Evolutionary conservation across 306 rosid species (phyloP).

Genomic region (Sicyos edulis): DNA sequence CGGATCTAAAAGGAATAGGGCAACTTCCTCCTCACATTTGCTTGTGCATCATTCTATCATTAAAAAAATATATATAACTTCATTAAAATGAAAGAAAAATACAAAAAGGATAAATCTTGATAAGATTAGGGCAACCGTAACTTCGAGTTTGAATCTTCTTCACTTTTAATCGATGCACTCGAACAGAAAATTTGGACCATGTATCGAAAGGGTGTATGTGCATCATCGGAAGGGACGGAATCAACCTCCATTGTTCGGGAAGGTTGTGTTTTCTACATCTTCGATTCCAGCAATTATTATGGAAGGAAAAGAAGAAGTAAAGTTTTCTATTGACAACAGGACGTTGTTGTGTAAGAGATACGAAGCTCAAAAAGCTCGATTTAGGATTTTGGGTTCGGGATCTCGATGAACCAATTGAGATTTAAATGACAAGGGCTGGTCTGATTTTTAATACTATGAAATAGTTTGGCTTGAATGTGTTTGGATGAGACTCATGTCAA

Average conservation of each 20-base stretch:
- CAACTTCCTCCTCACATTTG: too few relatives aligned
- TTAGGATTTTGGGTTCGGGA: background rate
- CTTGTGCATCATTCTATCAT: too few relatives aligned
- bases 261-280: conserved; percentile 29
- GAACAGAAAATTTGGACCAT: conserved; percentile 32
- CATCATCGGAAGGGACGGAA: background rate
- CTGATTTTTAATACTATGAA: too few relatives aligned
- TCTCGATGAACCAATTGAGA: background rate
- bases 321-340: conserved; percentile 19
- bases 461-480: background rate
- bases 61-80: too few relatives aligned
- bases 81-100: too few relatives aligned
- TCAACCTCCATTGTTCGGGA: conserved; percentile 26
- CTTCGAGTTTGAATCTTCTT: too few relatives aligned
- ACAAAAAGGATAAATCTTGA: too few relatives aligned
- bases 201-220: conserved; percentile 33
- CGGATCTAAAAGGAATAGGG: too few relatives aligned
- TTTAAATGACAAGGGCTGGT: too few relatives aligned
- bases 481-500: background rate
- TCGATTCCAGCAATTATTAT: conserved; percentile 16
- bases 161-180: background rate
- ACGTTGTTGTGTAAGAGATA: conserved; percentile 40
- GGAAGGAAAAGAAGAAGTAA: background rate
- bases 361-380: conserved; percentile 21
- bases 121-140: too few relatives aligned